phyloP scores from a whole-genome alignment of 2,329 filamentous ascomycete species.

The Rachicladosporium sp. region DNA sequence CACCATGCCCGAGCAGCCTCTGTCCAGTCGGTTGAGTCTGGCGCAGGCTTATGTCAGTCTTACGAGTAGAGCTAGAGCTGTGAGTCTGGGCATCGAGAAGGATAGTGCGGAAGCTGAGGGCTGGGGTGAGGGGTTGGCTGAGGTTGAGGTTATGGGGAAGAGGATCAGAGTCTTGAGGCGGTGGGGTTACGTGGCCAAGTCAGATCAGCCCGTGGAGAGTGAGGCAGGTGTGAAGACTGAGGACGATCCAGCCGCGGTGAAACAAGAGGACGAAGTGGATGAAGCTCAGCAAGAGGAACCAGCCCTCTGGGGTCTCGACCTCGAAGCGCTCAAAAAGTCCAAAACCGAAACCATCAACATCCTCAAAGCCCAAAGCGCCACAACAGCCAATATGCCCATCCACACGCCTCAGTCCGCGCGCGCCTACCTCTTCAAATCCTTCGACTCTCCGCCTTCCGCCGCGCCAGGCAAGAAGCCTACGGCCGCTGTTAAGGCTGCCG shows the following conservation, averaged over 20 bases:
- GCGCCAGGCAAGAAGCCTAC: slow-evolving; percentile 41
- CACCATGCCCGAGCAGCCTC: slow-evolving; percentile 75
- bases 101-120: slow-evolving; percentile 56
- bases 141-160: slow-evolving; percentile 58
- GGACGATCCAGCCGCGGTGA: background rate
- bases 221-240: too few relatives aligned
- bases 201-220: too few relatives aligned
- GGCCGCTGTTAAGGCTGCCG: slow-evolving; percentile 38
- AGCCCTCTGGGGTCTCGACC: slow-evolving; percentile 46
- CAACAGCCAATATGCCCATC: slow-evolving; percentile 49
- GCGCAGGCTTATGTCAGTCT: slow-evolving; percentile 74
- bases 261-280: slow-evolving; percentile 9
- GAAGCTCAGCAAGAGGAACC: slow-evolving; percentile 26
- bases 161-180: slow-evolving; percentile 65
- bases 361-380: slow-evolving; percentile 13
- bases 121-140: slow-evolving; percentile 64
- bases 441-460: slow-evolving; percentile 36
- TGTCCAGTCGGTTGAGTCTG: slow-evolving; percentile 71
- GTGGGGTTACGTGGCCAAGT: slow-evolving; percentile 55
- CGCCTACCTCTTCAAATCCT: slow-evolving; percentile 46
- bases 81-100: slow-evolving; percentile 58
- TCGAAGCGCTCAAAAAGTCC: slow-evolving; percentile 41
- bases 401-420: slow-evolving; percentile 60
- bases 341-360: slow-evolving; percentile 19
- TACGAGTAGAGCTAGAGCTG: slow-evolving; percentile 66